These are phyloP conservation scores for Diaporthe sp. DNA, from an alignment of 2,329 filamentous ascomycete species.

Conservation along the genomic window DNA sequence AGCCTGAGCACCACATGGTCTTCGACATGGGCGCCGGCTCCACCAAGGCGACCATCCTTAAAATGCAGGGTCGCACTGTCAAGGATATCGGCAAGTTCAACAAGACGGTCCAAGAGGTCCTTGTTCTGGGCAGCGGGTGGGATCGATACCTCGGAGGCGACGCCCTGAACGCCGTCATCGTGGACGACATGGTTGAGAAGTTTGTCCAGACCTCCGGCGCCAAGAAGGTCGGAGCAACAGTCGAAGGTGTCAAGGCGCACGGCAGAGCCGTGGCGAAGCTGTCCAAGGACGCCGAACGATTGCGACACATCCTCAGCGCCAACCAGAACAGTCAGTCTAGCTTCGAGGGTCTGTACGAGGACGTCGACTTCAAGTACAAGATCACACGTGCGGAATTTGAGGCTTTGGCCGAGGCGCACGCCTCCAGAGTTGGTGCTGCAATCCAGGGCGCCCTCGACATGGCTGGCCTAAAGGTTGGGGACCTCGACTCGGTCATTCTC, in stretches of 20 bases:
- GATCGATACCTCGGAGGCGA: conserved; percentile 93
- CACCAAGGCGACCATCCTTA: conserved; percentile 88
- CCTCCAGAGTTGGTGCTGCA: conserved; percentile 76
- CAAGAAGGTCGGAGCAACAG: conserved; percentile 73
- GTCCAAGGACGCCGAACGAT: conserved; percentile 90
- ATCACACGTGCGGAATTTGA: conserved; percentile 86
- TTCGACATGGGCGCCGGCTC: conserved; percentile 99
- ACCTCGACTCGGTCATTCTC: conserved; percentile 91
- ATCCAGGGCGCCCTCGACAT: conserved; percentile 81
- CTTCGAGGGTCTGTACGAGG: conserved; percentile 92
- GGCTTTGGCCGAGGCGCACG: conserved; percentile 77
- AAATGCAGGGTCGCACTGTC: conserved; percentile 88
- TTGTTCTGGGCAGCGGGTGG: conserved; percentile 88
- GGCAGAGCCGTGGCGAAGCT: conserved; percentile 90
- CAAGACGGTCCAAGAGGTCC: conserved; percentile 97
- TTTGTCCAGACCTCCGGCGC: conserved; percentile 80
- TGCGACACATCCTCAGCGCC: conserved; percentile 92
- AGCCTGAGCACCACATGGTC: conserved; percentile 91
- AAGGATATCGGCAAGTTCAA: conserved; percentile 95
- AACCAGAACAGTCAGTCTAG: conserved; percentile 85
- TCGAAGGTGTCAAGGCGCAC: conserved; percentile 76
- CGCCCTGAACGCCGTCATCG: conserved; percentile 86
- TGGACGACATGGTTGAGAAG: conserved; percentile 88
- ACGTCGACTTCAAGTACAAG: conserved; percentile 95
- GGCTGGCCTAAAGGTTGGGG: conserved; percentile 78